These are phyloP conservation scores for Knoxdaviesia proteae DNA, from an alignment of 2,329 filamentous ascomycete species.

Conservation along the genomic window DNA sequence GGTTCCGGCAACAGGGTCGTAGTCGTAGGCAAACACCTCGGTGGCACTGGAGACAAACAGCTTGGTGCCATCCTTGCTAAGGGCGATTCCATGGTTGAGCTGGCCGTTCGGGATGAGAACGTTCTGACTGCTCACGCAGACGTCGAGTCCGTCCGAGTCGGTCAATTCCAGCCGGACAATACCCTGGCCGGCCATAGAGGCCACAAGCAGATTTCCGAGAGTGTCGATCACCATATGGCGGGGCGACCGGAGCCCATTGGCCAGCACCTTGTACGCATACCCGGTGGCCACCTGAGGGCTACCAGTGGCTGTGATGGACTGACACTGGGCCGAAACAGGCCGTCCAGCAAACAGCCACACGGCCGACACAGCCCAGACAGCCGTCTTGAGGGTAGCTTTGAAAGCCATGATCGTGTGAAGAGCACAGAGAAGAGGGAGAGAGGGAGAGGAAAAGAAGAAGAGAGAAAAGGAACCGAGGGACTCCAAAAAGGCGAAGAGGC, in stretches of 20 bases:
- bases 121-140: constrained; percentile 10
- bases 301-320: too few relatives aligned
- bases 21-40: constrained; percentile 37
- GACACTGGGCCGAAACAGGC: too few relatives aligned
- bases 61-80: constrained; percentile 22
- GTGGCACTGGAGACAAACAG: constrained; percentile 28
- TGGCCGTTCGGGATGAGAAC: constrained; percentile 6
- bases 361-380: too few relatives aligned
- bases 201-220: constrained; percentile 16
- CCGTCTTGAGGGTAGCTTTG: too few relatives aligned
- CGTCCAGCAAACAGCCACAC: too few relatives aligned
- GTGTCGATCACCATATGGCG: constrained; percentile 15
- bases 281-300: not conserved
- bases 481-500: too few relatives aligned
- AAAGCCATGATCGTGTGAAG: too few relatives aligned
- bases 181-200: constrained; percentile 6
- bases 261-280: constrained; percentile 8
- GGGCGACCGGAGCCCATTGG: constrained; percentile 9
- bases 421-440: too few relatives aligned
- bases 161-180: constrained; percentile 14
- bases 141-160: constrained; percentile 9
- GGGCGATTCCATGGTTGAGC: constrained; percentile 28
- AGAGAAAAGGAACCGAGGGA: too few relatives aligned
- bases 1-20: constrained; percentile 27
- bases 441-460: too few relatives aligned